These are phyloP conservation scores for Hortaea sp. DNA, from an alignment of 2,329 filamentous ascomycete species.

Conservation along the genomic window DNA sequence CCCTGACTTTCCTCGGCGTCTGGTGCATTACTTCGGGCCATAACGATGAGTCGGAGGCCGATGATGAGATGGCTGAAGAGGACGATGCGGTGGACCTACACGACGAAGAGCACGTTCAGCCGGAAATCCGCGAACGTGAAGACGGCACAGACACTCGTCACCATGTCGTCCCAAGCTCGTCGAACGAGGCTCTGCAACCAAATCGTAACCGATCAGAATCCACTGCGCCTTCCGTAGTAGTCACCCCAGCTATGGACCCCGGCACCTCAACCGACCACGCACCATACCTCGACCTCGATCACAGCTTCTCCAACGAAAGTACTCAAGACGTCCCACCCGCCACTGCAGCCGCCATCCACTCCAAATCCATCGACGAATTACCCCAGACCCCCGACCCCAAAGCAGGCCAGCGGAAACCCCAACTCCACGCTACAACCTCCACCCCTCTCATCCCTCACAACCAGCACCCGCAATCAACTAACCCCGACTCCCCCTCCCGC, in stretches of 20 bases:
- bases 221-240: conserved; percentile 11
- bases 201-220: conserved; percentile 10
- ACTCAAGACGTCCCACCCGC: conserved; percentile 10
- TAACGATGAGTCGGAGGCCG: conserved; percentile 47
- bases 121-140: conserved; percentile 17
- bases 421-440: conserved; percentile 28
- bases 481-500: conserved; percentile 7
- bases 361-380: conserved; percentile 13
- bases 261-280: conserved; percentile 1
- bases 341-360: conserved; percentile 22
- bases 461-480: conserved; percentile 4
- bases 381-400: conserved; percentile 6
- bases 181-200: conserved; percentile 5
- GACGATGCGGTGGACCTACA: conserved; percentile 32
- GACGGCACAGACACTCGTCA: conserved; percentile 8
- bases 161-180: conserved; percentile 7
- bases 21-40: conserved; percentile 90
- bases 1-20: conserved; percentile 91
- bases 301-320: conserved; percentile 1
- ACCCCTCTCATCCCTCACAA: conserved; percentile 17
- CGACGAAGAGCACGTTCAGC: conserved; percentile 26
- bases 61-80: conserved; percentile 34
- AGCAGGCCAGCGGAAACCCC: conserved; percentile 5
- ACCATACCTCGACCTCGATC: conserved; percentile 3
- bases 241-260: conserved; percentile 9